Percentiles rank a stretch among this genome's conserved stretches.
phyloP scores from a whole-genome alignment of 208 protist genomes.

The Acanthamoeba triangularis region DNA sequence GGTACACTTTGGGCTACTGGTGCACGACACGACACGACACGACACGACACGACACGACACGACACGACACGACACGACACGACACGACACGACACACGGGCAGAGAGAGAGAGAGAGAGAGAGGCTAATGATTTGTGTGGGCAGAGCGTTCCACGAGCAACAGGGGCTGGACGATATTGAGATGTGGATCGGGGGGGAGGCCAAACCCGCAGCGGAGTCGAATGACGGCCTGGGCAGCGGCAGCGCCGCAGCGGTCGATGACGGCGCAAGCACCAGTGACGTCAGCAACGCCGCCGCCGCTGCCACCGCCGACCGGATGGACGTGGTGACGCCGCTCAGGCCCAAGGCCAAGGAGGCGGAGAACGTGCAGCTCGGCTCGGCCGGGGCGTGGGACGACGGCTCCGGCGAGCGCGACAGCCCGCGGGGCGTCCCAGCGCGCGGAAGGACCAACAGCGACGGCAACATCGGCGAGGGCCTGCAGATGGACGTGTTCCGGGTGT shows the following conservation, averaged over 20 bases:
- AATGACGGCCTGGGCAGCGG: background rate
- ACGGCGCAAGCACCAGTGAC: background rate
- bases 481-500: conserved; percentile 18
- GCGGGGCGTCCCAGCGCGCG: background rate
- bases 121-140: background rate
- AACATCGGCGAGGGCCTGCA: background rate
- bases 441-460: background rate
- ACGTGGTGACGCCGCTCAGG: background rate
- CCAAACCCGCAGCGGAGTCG: background rate
- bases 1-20: background rate
- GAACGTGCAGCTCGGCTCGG: background rate
- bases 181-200: conserved; percentile 3
- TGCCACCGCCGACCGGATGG: background rate
- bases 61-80: background rate
- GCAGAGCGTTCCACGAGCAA: conserved; percentile 15
- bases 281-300: background rate
- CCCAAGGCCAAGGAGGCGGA: conserved; percentile 28
- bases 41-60: background rate
- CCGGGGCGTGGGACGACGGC: background rate
- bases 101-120: background rate
- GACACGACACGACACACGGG: background rate
- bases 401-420: background rate
- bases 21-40: background rate
- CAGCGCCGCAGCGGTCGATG: background rate
- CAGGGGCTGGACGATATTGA: conserved; percentile 1